phyloP scores from a whole-genome alignment of 2,329 filamentous ascomycete genomes.

The Anisogramma anomala region DNA sequence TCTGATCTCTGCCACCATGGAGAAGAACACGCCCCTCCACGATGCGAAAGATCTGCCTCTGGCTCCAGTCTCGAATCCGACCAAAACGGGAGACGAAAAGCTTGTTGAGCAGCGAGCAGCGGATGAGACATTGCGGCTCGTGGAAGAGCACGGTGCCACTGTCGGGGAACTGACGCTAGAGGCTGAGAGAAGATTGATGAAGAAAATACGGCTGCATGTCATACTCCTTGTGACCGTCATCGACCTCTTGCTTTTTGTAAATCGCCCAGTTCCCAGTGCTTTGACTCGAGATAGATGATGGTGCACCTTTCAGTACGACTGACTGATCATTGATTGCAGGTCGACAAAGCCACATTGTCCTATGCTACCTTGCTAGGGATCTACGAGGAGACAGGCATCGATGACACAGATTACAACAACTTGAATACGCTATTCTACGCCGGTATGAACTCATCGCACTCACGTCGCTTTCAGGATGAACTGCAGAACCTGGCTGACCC shows the following conservation, averaged over 20 bases:
- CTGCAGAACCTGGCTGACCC: neutral
- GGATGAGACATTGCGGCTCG: conserved; percentile 25
- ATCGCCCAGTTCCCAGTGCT: conserved; percentile 7
- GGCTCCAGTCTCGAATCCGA: neutral
- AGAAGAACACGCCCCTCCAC: too few relatives aligned
- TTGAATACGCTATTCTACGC: conserved; percentile 31
- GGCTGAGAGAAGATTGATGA: conserved; percentile 19
- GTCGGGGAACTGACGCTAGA: conserved; percentile 23
- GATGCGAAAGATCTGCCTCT: neutral
- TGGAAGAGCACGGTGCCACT: conserved; percentile 24
- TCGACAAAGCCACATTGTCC: conserved; percentile 29
- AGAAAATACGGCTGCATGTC: conserved; percentile 25
- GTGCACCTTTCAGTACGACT: neutral
- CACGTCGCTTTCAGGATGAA: neutral
- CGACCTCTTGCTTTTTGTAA: conserved; percentile 27
- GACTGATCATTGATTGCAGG: conserved; percentile 15
- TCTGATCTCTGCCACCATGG: too few relatives aligned
- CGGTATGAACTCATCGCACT: conserved; percentile 19
- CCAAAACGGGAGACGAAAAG: neutral
- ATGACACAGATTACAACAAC: conserved; percentile 28
- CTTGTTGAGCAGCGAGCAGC: conserved; percentile 15
- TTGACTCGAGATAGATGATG: too few relatives aligned
- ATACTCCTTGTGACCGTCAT: conserved; percentile 24
- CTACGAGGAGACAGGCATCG: conserved; percentile 29
- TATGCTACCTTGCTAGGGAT: conserved; percentile 30